Conservation (phyloP, 768 basidiomycete genomes). For the Agaricus blazei region DNA sequence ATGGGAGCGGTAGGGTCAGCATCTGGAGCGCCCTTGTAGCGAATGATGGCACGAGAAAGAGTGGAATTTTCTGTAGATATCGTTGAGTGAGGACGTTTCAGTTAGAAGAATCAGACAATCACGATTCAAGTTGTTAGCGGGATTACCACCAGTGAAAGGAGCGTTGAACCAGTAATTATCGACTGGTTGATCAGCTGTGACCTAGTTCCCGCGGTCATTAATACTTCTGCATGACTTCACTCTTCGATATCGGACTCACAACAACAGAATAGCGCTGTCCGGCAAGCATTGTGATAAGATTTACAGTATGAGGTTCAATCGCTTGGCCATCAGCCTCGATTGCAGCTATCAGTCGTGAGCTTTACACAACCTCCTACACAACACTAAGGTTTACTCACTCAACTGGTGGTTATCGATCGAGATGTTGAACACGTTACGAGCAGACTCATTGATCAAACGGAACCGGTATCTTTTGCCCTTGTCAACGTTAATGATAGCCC, state of each 20-base stretch:
- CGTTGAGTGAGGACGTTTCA: too few species aligned
- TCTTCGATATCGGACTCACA: not conserved
- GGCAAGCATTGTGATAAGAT: constrained; percentile 32
- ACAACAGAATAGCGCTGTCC: constrained; percentile 25
- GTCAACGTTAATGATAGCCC: constrained; percentile 32
- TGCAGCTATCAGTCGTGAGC: constrained; percentile 8
- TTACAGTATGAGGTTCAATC: constrained; percentile 21
- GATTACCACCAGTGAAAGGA: constrained; percentile 19
- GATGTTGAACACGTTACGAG: constrained; percentile 17
- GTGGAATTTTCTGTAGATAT: constrained; percentile 21
- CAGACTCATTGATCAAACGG: constrained; percentile 17
- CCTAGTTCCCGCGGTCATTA: not conserved
- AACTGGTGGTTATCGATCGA: constrained; percentile 41
- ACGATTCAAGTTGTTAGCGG: constrained; percentile 11
- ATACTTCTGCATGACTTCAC: too few species aligned
- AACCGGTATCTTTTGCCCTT: constrained; percentile 25
- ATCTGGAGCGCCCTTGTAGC: constrained; percentile 33
- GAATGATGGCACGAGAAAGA: constrained; percentile 30
- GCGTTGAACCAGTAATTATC: constrained; percentile 37
- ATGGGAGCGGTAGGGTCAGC: constrained; percentile 26
- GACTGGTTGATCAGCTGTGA: constrained; percentile 18
- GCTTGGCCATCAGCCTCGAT: constrained; percentile 23
- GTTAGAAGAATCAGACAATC: constrained; percentile 14
- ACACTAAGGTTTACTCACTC: constrained; percentile 1
- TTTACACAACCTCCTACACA: not conserved